phyloP scores from a whole-genome alignment of 2,329 filamentous ascomycete genomes.

The Biscogniauxia sp. region DNA sequence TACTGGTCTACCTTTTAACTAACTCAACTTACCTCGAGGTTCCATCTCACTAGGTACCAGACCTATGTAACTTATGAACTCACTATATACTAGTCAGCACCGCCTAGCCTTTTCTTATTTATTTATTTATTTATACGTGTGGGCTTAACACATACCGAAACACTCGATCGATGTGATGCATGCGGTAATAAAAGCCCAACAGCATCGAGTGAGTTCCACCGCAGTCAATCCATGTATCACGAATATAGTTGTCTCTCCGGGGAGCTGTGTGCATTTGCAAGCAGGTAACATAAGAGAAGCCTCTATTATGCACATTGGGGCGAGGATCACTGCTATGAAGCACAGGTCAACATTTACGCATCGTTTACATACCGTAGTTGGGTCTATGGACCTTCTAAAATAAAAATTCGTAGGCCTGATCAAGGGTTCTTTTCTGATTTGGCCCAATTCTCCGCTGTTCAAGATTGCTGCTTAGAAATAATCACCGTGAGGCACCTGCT shows the following conservation, averaged over 20 bases:
- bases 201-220: background rate
- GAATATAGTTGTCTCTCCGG: background rate
- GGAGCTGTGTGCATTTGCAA: background rate
- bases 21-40: too few species aligned
- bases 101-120: too few species aligned
- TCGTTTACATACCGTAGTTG: too few species aligned
- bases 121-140: background rate
- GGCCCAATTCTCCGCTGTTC: background rate
- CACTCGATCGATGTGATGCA: background rate
- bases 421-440: background rate
- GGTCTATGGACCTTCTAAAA: background rate
- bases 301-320: too few species aligned
- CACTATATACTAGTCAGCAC: background rate
- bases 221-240: background rate
- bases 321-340: background rate
- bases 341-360: background rate
- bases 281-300: background rate
- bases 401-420: background rate
- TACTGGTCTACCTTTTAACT: too few species aligned
- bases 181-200: background rate
- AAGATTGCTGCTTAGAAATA: background rate
- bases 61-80: background rate
- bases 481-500: too few species aligned
- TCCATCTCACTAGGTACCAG: background rate
- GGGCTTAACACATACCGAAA: background rate